Conservation (phyloP, 129 eudicot species). For the Flaveria bidentis region DNA sequence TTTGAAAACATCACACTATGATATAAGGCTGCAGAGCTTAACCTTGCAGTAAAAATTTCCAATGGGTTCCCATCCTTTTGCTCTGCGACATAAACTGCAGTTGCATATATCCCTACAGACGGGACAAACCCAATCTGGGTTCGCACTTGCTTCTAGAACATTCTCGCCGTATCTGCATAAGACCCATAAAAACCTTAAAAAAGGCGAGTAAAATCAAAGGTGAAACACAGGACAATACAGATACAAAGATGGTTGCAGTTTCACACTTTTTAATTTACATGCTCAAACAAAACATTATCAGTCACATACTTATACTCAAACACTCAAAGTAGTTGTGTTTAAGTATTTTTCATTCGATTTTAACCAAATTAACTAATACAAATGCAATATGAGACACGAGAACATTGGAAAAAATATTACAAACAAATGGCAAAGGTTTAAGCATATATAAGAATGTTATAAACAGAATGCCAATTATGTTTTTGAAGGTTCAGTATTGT, state of each 20-base stretch:
- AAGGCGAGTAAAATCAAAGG: not conserved
- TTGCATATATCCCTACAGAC: constrained; percentile 80
- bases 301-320: not conserved
- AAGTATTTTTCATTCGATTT: not conserved
- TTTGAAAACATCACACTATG: not conserved
- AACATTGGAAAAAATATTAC: not conserved
- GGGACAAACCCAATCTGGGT: constrained; percentile 65
- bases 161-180: constrained; percentile 74
- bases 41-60: constrained; percentile 63
- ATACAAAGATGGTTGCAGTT: not conserved
- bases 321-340: not conserved
- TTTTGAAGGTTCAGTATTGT: too few species aligned
- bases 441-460: too few species aligned
- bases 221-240: not conserved
- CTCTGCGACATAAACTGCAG: constrained; percentile 71
- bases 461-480: too few species aligned
- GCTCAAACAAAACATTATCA: not conserved
- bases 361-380: too few species aligned
- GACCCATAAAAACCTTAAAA: not conserved
- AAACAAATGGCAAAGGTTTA: not conserved
- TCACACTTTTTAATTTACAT: not conserved
- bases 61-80: constrained; percentile 65
- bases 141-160: constrained; percentile 51
- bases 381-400: not conserved
- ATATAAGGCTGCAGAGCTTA: constrained; percentile 10